Evolutionary conservation across 129 eudicot species (phyloP).

Genomic region (Glebionis coronaria): DNA sequence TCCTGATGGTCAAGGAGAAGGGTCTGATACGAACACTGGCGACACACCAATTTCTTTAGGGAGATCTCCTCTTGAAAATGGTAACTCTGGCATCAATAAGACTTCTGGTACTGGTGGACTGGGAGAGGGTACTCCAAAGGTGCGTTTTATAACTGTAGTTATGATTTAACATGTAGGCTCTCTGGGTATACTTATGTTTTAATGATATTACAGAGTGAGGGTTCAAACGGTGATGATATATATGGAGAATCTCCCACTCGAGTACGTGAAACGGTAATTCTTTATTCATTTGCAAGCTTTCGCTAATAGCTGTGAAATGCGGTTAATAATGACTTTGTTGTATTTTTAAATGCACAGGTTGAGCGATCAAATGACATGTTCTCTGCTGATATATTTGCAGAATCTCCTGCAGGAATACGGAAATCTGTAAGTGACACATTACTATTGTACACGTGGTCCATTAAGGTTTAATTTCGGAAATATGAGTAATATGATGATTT

Average conservation of each 20-base stretch:
- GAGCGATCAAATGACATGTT: constrained; percentile 86
- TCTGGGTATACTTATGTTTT: background rate
- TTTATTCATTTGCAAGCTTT: background rate
- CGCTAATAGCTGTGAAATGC: constrained; percentile 10
- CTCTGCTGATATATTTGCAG: constrained; percentile 93
- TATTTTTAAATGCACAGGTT: constrained; percentile 44
- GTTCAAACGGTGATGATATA: constrained; percentile 81
- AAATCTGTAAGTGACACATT: constrained; percentile 49
- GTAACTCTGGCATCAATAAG: constrained; percentile 41
- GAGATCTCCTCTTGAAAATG: constrained; percentile 70
- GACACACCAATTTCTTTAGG: constrained; percentile 55
- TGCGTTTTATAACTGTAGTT: constrained; percentile 22
- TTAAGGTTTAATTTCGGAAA: background rate
- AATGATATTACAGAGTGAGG: constrained; percentile 63
- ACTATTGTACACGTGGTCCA: background rate
- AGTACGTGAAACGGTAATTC: constrained; percentile 56
- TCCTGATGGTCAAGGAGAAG: constrained; percentile 36
- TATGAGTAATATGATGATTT: background rate
- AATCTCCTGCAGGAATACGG: constrained; percentile 88
- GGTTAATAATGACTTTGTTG: background rate
- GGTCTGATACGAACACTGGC: constrained; percentile 36
- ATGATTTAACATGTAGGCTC: background rate
- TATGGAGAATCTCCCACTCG: constrained; percentile 92
- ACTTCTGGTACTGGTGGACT: constrained; percentile 56
- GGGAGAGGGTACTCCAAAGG: constrained; percentile 97